Evolutionary conservation across 2,329 filamentous ascomycete genomes (phyloP).

Genomic region (Monilinia laxa): DNA sequence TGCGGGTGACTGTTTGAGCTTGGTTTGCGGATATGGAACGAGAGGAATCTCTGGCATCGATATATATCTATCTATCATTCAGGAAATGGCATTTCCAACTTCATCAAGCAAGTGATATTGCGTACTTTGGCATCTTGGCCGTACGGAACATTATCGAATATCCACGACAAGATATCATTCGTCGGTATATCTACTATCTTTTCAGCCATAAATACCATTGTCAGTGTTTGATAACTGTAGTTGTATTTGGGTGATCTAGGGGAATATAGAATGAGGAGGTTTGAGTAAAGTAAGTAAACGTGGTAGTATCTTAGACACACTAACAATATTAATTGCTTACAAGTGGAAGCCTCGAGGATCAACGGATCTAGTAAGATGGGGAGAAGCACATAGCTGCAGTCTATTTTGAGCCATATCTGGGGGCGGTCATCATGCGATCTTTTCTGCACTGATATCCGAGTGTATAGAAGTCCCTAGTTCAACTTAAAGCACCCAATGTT

Average conservation of each 20-base stretch:
- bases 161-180: constrained; percentile 36
- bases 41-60: constrained; percentile 33
- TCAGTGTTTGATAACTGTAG: not conserved
- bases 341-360: not conserved
- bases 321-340: not conserved
- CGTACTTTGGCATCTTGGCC: constrained; percentile 27
- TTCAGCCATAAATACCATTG: constrained; percentile 23
- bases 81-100: constrained; percentile 4
- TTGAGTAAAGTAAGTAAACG: not conserved
- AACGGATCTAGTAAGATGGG: not conserved
- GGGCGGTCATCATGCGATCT: not conserved
- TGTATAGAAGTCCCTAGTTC: too few species aligned
- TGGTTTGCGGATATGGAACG: constrained; percentile 35
- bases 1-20: constrained; percentile 31
- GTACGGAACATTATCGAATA: constrained; percentile 31
- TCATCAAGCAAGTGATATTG: not conserved
- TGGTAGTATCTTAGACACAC: not conserved
- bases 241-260: not conserved
- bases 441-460: not conserved
- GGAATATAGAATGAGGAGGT: not conserved
- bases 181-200: constrained; percentile 25
- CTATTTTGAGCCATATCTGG: not conserved
- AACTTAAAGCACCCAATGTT: too few species aligned
- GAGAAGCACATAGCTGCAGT: not conserved
- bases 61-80: constrained; percentile 33